Conservation (phyloP, 257 asterid genomes). For the Jacaranda mimosifolia region DNA sequence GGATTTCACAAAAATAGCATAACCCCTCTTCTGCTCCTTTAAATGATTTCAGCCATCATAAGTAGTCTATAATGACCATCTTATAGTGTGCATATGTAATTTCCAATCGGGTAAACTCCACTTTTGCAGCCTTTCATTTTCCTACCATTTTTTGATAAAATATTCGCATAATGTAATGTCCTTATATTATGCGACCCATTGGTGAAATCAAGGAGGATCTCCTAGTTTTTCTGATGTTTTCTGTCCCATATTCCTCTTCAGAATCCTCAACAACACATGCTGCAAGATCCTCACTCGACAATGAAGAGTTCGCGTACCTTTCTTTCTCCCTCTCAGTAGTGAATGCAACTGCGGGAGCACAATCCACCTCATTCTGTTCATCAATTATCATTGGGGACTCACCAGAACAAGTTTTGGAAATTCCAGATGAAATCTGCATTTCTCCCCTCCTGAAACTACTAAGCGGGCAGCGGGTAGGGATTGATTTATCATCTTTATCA, state of each 20-base stretch:
- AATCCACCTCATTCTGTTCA: conserved; percentile 41
- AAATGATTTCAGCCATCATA: not conserved
- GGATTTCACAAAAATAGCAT: too few relatives aligned
- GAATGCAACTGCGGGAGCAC: conserved; percentile 37
- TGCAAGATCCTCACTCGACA: conserved; percentile 45
- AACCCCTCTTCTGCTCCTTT: too few relatives aligned
- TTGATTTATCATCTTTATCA: conserved; percentile 29
- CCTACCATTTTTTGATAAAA: not conserved
- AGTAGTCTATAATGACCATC: not conserved
- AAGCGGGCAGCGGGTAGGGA: conserved; percentile 7
- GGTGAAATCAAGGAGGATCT: not conserved
- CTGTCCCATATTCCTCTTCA: conserved; percentile 50
- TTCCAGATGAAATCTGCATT: conserved; percentile 24
- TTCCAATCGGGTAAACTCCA: not conserved
- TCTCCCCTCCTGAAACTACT: conserved; percentile 16
- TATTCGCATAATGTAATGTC: conserved; percentile 14
- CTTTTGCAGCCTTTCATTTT: not conserved
- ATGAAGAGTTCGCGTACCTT: conserved; percentile 16
- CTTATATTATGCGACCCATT: not conserved
- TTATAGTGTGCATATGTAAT: not conserved
- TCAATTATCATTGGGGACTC: conserved; percentile 31
- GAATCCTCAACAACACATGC: conserved; percentile 65
- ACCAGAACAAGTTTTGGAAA: conserved; percentile 21
- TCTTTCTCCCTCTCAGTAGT: conserved; percentile 35
- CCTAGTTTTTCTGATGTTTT: conserved; percentile 24